A percentile compares a stretch with the other conserved stretches of the same genome.
Conservation (phyloP, 179 eudicot genomes). For the Sideroxylon spinosum region DNA sequence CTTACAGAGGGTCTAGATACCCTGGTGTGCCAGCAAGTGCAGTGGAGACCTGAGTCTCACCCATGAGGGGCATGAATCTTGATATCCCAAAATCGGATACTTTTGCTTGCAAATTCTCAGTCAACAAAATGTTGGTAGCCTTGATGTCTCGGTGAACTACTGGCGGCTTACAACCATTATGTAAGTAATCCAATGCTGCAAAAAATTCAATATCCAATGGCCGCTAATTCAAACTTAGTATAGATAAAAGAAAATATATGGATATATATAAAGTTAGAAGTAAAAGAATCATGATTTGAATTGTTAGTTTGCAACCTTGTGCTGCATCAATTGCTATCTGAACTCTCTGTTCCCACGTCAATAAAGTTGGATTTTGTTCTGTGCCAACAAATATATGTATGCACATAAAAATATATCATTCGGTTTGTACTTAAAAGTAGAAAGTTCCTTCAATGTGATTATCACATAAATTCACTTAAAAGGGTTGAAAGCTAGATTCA, state of each 20-base stretch:
- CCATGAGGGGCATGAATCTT: conserved; percentile 34
- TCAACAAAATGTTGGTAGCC: conserved; percentile 45
- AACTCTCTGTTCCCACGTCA: conserved; percentile 35
- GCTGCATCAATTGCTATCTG: conserved; percentile 37
- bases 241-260: no score
- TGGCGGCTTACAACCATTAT: conserved; percentile 15
- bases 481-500: not conserved
- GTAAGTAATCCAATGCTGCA: not conserved
- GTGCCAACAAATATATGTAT: not conserved
- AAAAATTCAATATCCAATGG: not conserved
- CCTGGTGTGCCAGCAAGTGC: conserved; percentile 47
- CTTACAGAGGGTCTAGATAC: conserved; percentile 57
- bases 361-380: conserved; percentile 14
- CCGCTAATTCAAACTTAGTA: no score
- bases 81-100: conserved; percentile 60
- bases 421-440: no score
- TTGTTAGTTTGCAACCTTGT: conserved; percentile 24
- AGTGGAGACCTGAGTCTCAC: conserved; percentile 28
- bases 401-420: no score
- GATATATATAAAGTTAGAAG: no score
- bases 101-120: conserved; percentile 42
- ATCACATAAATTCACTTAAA: not conserved
- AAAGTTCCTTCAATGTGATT: not conserved
- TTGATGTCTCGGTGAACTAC: conserved; percentile 71
- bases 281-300: no score